These are phyloP conservation scores for Knoxdaviesia proteae DNA, from an alignment of 2,329 filamentous ascomycete species.

Conservation along the genomic window DNA sequence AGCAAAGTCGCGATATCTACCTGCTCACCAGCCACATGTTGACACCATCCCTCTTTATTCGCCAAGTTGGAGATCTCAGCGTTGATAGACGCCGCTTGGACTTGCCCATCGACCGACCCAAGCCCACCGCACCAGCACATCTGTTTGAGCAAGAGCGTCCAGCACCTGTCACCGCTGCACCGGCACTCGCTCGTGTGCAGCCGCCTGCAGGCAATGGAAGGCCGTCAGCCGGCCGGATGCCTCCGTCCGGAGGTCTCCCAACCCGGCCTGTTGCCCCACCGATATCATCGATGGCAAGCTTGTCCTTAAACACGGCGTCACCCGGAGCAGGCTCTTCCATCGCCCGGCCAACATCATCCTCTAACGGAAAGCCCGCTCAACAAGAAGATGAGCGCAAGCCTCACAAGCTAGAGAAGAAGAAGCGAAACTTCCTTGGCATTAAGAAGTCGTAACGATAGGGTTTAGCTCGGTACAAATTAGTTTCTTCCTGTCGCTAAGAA, in stretches of 20 bases:
- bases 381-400: conserved; percentile 17
- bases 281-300: conserved; percentile 30
- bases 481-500: not conserved
- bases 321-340: no score
- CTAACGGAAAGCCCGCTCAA: no score
- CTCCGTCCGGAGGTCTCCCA: conserved; percentile 13
- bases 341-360: no score
- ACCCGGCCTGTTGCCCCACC: conserved; percentile 21
- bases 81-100: conserved; percentile 55
- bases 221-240: conserved; percentile 8
- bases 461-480: not conserved
- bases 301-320: conserved; percentile 21
- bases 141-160: conserved; percentile 44
- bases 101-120: conserved; percentile 61
- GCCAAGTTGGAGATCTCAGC: conserved; percentile 63
- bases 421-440: conserved; percentile 33
- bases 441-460: conserved; percentile 25
- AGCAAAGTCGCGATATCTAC: conserved; percentile 62
- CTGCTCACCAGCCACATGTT: conserved; percentile 85
- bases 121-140: conserved; percentile 65
- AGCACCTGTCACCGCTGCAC: conserved; percentile 2
- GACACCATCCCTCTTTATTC: conserved; percentile 61
- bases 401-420: conserved; percentile 39
- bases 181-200: not conserved
- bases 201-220: conserved; percentile 6